Conservation (phyloP, 176 grass and related monocot species). For the Thalia dealbata region DNA sequence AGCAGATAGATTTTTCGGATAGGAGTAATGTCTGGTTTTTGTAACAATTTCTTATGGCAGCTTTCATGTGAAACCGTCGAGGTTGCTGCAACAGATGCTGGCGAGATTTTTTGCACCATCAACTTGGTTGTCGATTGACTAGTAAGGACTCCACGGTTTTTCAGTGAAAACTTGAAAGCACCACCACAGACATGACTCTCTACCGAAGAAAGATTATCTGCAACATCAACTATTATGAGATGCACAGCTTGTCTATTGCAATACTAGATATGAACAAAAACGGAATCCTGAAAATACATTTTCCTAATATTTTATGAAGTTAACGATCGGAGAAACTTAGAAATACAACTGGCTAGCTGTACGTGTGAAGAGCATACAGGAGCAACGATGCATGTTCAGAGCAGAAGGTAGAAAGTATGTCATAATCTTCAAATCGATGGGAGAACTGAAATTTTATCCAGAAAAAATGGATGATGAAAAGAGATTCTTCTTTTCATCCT, state of each 20-base stretch:
- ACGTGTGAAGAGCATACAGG: background rate
- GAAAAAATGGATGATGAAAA: background rate
- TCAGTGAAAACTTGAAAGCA: constrained; percentile 52
- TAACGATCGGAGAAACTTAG: background rate
- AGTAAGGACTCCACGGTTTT: constrained; percentile 32
- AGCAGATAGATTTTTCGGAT: constrained; percentile 70
- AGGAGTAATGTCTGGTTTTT: constrained; percentile 52
- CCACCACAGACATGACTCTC: constrained; percentile 31
- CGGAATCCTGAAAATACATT: background rate
- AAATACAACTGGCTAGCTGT: background rate
- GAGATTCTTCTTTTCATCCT: background rate
- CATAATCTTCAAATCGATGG: background rate
- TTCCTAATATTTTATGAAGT: background rate
- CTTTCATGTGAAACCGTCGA: constrained; percentile 59
- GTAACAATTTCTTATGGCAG: constrained; percentile 51
- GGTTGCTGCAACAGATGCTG: constrained; percentile 22
- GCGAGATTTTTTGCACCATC: constrained; percentile 29
- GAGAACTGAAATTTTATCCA: background rate
- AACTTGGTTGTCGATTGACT: constrained; percentile 43
- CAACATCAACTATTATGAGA: constrained; percentile 24
- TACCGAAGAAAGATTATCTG: constrained; percentile 43
- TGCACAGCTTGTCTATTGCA: background rate
- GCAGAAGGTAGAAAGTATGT: background rate
- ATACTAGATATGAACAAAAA: background rate
- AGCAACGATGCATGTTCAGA: background rate